These are phyloP conservation scores for Discostella pseudostelligera DNA, from an alignment of 108 stramenopile species.

Conservation along the genomic window DNA sequence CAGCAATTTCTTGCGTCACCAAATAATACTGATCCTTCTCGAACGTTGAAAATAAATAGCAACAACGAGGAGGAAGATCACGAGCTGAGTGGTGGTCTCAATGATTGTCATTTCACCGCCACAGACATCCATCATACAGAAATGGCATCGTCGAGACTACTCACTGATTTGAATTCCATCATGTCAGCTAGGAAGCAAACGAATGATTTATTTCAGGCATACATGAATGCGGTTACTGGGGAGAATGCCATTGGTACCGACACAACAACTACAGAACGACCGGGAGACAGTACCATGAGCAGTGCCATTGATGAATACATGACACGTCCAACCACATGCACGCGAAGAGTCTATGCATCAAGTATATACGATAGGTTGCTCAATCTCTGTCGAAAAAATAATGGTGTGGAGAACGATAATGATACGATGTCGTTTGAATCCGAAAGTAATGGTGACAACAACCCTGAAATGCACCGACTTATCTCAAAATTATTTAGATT, in stretches of 20 bases:
- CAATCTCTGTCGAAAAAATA: not conserved
- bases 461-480: constrained; percentile 4
- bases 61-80: not conserved
- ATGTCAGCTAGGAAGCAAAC: constrained; percentile 21
- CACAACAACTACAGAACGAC: not conserved
- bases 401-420: not conserved
- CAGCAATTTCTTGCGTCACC: not conserved
- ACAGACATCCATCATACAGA: not conserved
- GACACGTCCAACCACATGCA: constrained; percentile 34
- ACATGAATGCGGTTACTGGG: not conserved
- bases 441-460: not conserved
- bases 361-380: constrained; percentile 36
- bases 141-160: constrained; percentile 26
- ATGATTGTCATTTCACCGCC: not conserved
- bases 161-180: constrained; percentile 27
- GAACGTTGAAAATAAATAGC: not conserved
- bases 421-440: too few species aligned
- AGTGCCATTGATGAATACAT: constrained; percentile 32
- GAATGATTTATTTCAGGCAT: constrained; percentile 24
- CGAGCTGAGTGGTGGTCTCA: not conserved
- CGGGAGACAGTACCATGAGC: not conserved
- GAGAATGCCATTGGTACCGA: not conserved
- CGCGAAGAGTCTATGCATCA: constrained; percentile 28
- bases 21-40: not conserved
- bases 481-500: constrained; percentile 25